Base-by-base conservation (phyloP, 331 rosid species). In the Rosa hybrid region DNA sequence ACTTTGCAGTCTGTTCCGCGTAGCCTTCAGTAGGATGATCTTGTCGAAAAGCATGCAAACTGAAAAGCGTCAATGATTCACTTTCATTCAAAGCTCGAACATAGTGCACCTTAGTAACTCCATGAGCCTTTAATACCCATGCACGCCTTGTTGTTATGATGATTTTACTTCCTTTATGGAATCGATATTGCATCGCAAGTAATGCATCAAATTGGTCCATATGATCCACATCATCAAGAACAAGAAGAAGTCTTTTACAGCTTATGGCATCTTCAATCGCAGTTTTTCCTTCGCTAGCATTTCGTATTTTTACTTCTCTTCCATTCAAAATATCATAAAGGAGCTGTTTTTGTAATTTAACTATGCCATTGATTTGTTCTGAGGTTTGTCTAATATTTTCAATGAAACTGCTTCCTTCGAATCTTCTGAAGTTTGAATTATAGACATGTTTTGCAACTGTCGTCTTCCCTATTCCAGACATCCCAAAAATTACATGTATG, bases 161-260 rank as follows among this genome's bases (percentile, higher is more conserved):
- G n/a, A 78, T 48, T 30, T 72, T 56, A 60, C 83, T 78, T 34
- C 83, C 86, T 0, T 20, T 2, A 71, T 18, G 13, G 17, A 81
- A 75, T 12, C 2, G 56, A 38, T 20, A 45, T 10, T 18, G 18
- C 12, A 51, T 27, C 0, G 20, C 9, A 0, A 71, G 16, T 2
- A 81, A 7, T 20, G 77, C 80, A 8, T 81, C 54, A 12, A 68
- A 49, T 20, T 81, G 84, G 0, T 76, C 72, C 80, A 27, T 46
- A 27, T 18, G 84, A 46, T 75, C 80, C n/a, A 75, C 64, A 76
- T 81, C 84, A 46, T 81, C 71, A 2, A 81, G 76, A 1, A 81
- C 63, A 21, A 81, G 7, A 1, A 81, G 71, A 16, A 75, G 63
- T 34, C 7, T 75, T n/a, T 30, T 68, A 17, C 1, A n/a, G n/a